Percentiles rank a stretch among this genome's conserved stretches.
Evolutionary conservation across 495 filamentous ascomycete genomes (phyloP).

Genomic region (Penicillium parvum): DNA sequence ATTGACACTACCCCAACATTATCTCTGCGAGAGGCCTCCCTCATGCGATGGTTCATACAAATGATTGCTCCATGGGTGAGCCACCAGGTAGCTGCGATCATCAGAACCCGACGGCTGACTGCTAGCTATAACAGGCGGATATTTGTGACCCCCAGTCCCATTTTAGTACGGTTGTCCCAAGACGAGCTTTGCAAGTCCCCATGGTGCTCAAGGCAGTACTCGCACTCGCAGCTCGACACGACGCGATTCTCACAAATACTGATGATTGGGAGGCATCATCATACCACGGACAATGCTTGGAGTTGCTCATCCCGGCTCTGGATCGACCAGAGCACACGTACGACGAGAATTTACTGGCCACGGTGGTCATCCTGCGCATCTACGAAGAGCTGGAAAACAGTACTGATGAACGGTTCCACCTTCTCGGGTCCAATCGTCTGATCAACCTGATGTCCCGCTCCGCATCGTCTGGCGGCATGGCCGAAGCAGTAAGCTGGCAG

Average conservation of each 20-base stretch:
- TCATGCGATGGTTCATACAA: conserved; percentile 34
- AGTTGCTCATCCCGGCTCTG: conserved; percentile 30
- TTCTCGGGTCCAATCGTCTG: conserved; percentile 34
- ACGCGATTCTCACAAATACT: conserved; percentile 27
- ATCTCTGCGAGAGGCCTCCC: conserved; percentile 28
- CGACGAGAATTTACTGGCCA: conserved; percentile 32
- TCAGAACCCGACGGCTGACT: too few relatives aligned
- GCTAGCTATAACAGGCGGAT: conserved; percentile 28
- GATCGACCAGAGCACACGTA: conserved; percentile 26
- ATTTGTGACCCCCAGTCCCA: conserved; percentile 34
- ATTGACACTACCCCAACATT: conserved; percentile 9
- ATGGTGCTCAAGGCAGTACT: conserved; percentile 36
- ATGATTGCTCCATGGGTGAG: conserved; percentile 34
- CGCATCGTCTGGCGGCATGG: conserved; percentile 34
- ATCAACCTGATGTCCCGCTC: conserved; percentile 35
- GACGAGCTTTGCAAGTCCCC: conserved; percentile 28
- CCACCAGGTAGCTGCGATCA: too few relatives aligned
- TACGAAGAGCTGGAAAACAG: conserved; percentile 36
- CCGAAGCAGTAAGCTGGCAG: conserved; percentile 42
- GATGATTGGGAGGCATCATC: conserved; percentile 37
- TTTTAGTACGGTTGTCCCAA: conserved; percentile 34
- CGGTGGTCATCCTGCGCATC: conserved; percentile 35
- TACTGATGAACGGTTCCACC: conserved; percentile 34
- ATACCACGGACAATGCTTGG: conserved; percentile 36
- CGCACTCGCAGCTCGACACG: conserved; percentile 31